Percentiles rank a stretch among this genome's conserved stretches.
These are phyloP conservation scores for Salvia sclarea DNA, from an alignment of 305 asterid species.

Conservation along the genomic window DNA sequence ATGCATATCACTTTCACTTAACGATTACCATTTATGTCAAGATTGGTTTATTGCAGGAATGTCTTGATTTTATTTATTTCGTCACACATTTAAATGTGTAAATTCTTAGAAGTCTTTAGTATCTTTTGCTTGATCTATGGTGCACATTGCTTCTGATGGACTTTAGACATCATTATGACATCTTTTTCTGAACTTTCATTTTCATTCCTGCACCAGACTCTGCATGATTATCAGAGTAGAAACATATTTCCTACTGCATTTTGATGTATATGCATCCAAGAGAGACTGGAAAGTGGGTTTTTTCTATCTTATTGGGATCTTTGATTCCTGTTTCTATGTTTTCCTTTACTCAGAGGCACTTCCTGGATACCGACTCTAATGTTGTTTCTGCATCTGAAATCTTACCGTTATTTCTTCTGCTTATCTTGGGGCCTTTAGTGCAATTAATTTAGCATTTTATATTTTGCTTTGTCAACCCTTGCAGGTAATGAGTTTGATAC, in stretches of 20 bases:
- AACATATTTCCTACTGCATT: conserved; percentile 18
- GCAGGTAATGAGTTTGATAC: conserved; percentile 91
- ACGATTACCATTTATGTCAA: neutral
- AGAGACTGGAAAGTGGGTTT: conserved; percentile 18
- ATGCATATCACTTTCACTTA: conserved; percentile 22
- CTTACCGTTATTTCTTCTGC: conserved; percentile 15
- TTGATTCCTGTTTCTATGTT: neutral
- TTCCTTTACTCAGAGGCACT: conserved; percentile 6
- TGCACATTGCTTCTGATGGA: conserved; percentile 27
- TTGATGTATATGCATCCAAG: conserved; percentile 16
- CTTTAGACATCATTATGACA: conserved; percentile 5
- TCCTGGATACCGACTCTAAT: conserved; percentile 1
- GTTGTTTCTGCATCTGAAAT: conserved; percentile 25
- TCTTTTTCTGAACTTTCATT: neutral
- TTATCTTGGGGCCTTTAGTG: conserved; percentile 14
- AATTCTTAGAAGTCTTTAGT: neutral
- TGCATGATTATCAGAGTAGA: conserved; percentile 20
- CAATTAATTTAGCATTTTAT: conserved; percentile 24
- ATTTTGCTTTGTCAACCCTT: conserved; percentile 41
- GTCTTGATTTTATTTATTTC: conserved; percentile 20
- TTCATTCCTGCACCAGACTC: neutral
- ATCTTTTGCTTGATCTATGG: conserved; percentile 8
- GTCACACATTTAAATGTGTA: conserved; percentile 9
- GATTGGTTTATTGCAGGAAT: conserved; percentile 11
- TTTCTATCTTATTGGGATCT: conserved; percentile 18